Percentiles rank a stretch among this genome's conserved stretches.
Evolutionary conservation across 306 rosid species (phyloP).

Genomic region (Hippophae tibetana): DNA sequence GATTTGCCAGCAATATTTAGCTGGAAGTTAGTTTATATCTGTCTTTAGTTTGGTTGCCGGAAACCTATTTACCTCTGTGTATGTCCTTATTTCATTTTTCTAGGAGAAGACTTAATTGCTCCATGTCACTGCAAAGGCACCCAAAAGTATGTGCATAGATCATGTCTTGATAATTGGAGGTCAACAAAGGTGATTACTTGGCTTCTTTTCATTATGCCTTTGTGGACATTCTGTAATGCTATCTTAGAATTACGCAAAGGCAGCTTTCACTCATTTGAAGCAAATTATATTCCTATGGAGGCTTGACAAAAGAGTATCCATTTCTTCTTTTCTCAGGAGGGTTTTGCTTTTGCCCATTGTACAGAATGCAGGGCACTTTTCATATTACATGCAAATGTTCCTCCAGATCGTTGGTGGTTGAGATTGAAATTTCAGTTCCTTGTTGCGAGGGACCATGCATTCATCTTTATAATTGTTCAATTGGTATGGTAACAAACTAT

Average conservation of each 20-base stretch:
- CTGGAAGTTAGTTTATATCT: not conserved
- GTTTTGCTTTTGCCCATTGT: slow-evolving; percentile 96
- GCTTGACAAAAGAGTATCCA: slow-evolving; percentile 15
- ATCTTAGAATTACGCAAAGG: not conserved
- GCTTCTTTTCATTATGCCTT: slow-evolving; percentile 1
- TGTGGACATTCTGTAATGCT: not conserved
- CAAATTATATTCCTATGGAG: slow-evolving; percentile 6
- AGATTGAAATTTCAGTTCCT: slow-evolving; percentile 92
- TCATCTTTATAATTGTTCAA: slow-evolving; percentile 83
- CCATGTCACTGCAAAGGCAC: slow-evolving; percentile 99
- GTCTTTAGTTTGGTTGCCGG: slow-evolving; percentile 3
- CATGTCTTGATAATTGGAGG: slow-evolving; percentile 98
- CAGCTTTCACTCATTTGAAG: not conserved
- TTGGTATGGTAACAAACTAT: slow-evolving; percentile 43
- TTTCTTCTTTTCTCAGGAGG: slow-evolving; percentile 55
- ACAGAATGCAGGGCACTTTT: slow-evolving; percentile 92
- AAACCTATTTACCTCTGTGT: slow-evolving; percentile 2
- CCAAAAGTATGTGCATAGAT: slow-evolving; percentile 85
- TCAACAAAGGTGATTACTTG: slow-evolving; percentile 64
- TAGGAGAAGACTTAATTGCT: slow-evolving; percentile 92
- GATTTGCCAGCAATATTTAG: slow-evolving; percentile 2
- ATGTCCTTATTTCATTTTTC: slow-evolving; percentile 11
- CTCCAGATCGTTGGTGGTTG: slow-evolving; percentile 96
- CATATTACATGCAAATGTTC: slow-evolving; percentile 81
- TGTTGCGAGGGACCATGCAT: slow-evolving; percentile 95